phyloP scores from a whole-genome alignment of 257 asterid species.

The Nicotiana otophora region DNA sequence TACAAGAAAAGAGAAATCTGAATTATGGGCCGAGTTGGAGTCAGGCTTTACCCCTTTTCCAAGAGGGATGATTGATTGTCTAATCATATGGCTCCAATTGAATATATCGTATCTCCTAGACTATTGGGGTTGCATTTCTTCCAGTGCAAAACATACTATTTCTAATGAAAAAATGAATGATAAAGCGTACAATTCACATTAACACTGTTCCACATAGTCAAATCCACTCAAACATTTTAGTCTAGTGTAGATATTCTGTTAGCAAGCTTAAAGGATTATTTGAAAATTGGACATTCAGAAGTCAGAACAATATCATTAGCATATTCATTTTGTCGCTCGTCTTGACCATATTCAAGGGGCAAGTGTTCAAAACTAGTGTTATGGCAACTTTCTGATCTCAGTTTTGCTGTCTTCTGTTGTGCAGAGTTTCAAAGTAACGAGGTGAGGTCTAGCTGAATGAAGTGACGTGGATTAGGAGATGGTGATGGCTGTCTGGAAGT shows the following conservation, averaged over 20 bases:
- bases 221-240: background rate
- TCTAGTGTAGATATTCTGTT: background rate
- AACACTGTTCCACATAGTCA: background rate
- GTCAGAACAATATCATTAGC: background rate
- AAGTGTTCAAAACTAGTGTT: background rate
- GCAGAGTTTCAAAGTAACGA: slow-evolving; percentile 57
- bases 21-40: background rate
- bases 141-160: background rate
- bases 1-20: background rate
- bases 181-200: background rate
- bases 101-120: background rate
- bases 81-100: background rate
- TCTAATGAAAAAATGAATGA: background rate
- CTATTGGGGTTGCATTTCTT: background rate
- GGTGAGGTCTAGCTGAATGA: slow-evolving; percentile 19
- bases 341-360: background rate
- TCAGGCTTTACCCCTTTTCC: background rate
- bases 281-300: background rate
- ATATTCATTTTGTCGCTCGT: background rate
- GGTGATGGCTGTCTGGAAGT: background rate
- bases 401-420: background rate
- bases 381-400: background rate
- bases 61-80: background rate
- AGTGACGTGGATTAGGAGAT: background rate
- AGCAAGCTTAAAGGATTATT: background rate